phyloP scores from a whole-genome alignment of 805 yeast genomes.

The Saccharomyces kudriavzevii region DNA sequence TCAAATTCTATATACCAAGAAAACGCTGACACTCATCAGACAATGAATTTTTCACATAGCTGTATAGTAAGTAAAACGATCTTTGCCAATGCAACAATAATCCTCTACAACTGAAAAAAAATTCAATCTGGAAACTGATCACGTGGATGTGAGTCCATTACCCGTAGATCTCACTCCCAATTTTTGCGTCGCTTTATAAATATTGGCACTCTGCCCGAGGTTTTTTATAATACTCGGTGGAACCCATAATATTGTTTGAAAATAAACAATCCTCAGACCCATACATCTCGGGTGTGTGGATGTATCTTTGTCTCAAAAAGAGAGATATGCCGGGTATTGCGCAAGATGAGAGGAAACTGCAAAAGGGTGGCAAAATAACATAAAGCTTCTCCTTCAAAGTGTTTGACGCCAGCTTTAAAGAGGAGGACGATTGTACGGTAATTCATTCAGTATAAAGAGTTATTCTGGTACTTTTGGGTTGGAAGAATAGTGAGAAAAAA shows the following conservation, averaged over 20 bases:
- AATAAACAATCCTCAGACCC: no score
- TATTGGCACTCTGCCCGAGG: background rate
- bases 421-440: background rate
- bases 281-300: background rate
- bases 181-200: background rate
- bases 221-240: no score
- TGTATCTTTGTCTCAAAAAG: background rate
- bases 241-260: no score
- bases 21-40: background rate
- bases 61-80: background rate
- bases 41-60: background rate
- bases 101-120: background rate
- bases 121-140: background rate
- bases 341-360: background rate
- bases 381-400: background rate
- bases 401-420: background rate
- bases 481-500: background rate
- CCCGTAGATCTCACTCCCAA: background rate
- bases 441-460: background rate
- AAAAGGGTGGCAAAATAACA: conserved; percentile 6
- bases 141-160: background rate
- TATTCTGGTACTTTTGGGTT: background rate
- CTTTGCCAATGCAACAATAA: background rate
- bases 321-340: background rate
- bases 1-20: background rate